phyloP scores from a whole-genome alignment of 768 basidiomycete genomes.

The Pholiota conissans region DNA sequence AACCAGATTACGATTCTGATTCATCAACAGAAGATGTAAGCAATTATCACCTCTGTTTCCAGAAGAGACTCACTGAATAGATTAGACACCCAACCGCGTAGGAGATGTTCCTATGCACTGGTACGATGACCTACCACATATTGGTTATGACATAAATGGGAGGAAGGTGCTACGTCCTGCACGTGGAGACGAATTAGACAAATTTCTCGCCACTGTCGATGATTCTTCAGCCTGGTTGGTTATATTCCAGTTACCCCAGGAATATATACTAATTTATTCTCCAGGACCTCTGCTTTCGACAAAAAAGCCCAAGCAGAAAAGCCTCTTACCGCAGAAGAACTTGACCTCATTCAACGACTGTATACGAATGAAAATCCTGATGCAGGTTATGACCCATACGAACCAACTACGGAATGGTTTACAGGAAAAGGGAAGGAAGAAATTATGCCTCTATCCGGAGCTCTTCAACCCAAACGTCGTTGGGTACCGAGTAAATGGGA shows the following conservation, averaged over 20 bases:
- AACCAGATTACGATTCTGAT: slow-evolving; percentile 89
- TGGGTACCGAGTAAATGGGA: slow-evolving; percentile 99
- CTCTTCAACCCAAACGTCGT: slow-evolving; percentile 93
- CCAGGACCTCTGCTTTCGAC: slow-evolving; percentile 91
- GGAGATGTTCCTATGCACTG: slow-evolving; percentile 96
- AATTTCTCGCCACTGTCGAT: slow-evolving; percentile 91
- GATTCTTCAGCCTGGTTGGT: slow-evolving; percentile 85
- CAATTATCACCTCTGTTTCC: neutral
- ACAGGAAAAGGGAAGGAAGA: slow-evolving; percentile 95
- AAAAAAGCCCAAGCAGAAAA: slow-evolving; percentile 84
- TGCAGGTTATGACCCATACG: slow-evolving; percentile 86
- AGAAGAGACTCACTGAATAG: slow-evolving; percentile 8
- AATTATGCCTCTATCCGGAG: slow-evolving; percentile 87
- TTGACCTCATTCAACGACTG: slow-evolving; percentile 93
- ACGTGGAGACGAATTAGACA: slow-evolving; percentile 95
- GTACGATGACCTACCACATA: slow-evolving; percentile 99
- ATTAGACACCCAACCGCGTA: slow-evolving; percentile 89
- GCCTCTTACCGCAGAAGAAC: slow-evolving; percentile 83
- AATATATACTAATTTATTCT: neutral
- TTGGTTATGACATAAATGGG: slow-evolving; percentile 95
- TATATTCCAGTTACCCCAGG: too few relatives aligned
- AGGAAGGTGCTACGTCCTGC: slow-evolving; percentile 93
- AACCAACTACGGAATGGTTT: slow-evolving; percentile 95
- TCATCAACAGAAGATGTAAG: slow-evolving; percentile 90
- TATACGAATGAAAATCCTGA: slow-evolving; percentile 93